phyloP scores from a whole-genome alignment of 225 moss, liverwort and hornwort genomes.

The Climacium dendroides region DNA sequence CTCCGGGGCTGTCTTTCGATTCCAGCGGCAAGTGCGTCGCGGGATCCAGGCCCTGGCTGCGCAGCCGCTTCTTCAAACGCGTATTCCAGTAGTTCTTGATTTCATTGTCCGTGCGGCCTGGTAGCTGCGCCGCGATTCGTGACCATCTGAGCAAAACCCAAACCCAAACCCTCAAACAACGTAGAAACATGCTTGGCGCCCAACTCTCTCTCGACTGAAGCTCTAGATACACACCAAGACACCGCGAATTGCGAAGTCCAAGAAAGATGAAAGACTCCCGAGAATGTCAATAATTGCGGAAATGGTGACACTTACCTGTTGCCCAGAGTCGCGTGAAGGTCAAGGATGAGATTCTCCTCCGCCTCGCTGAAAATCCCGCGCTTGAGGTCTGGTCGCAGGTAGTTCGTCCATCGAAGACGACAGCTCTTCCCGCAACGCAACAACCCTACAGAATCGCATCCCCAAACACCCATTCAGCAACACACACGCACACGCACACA shows the following conservation, averaged over 20 bases:
- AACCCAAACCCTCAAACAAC: background rate
- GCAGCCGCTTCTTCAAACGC: constrained; percentile 67
- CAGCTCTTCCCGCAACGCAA: constrained; percentile 44
- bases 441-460: background rate
- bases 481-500: background rate
- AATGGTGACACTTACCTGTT: constrained; percentile 4
- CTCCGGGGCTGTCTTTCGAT: background rate
- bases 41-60: constrained; percentile 67
- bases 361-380: constrained; percentile 31
- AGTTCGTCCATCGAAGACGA: constrained; percentile 48
- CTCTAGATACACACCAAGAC: background rate
- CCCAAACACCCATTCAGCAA: background rate
- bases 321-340: constrained; percentile 28
- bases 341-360: constrained; percentile 31
- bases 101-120: constrained; percentile 88
- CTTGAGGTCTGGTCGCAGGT: constrained; percentile 38
- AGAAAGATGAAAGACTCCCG: background rate
- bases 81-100: constrained; percentile 98
- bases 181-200: background rate
- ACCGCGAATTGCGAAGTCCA: background rate
- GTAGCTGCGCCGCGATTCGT: constrained; percentile 59
- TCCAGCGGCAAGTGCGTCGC: constrained; percentile 50
- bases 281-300: background rate
- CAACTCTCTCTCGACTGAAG: background rate
- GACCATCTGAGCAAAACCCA: constrained; percentile 49